These are phyloP conservation scores for Corchorus olitorius DNA, from an alignment of 345 rosid genomes.

Conservation along the genomic window DNA sequence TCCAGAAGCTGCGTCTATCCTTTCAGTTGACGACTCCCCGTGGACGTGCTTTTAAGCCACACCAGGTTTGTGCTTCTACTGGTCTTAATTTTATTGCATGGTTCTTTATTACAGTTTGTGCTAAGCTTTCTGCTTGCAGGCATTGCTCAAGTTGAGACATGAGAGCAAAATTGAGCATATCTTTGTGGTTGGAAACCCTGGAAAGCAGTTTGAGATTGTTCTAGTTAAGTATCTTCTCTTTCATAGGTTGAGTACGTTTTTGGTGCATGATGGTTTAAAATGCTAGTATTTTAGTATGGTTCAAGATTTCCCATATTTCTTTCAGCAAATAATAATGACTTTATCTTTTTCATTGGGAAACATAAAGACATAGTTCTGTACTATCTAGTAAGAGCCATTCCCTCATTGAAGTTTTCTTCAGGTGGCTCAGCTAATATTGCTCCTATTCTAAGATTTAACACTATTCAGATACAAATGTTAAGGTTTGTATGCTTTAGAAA, in stretches of 20 bases:
- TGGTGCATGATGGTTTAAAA: not conserved
- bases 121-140: constrained; percentile 56
- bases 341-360: not conserved
- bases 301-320: not conserved
- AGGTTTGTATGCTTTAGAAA: not conserved
- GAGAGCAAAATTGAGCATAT: constrained; percentile 84
- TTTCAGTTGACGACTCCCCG: constrained; percentile 69
- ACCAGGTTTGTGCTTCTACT: constrained; percentile 62
- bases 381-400: not conserved
- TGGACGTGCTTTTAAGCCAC: constrained; percentile 79
- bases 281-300: not conserved
- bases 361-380: not conserved
- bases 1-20: constrained; percentile 84
- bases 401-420: constrained; percentile 5
- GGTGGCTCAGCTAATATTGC: not conserved
- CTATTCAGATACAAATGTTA: not conserved
- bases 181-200: constrained; percentile 73
- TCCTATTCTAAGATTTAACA: not conserved
- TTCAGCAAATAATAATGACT: not conserved
- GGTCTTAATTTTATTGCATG: constrained; percentile 13
- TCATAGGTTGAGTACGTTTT: not conserved
- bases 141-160: constrained; percentile 86
- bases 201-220: constrained; percentile 72
- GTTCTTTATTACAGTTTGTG: constrained; percentile 20
- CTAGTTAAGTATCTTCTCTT: constrained; percentile 60